These are phyloP conservation scores for Cordyceps militaris DNA, from an alignment of 2,329 filamentous ascomycete species.

Conservation along the genomic window DNA sequence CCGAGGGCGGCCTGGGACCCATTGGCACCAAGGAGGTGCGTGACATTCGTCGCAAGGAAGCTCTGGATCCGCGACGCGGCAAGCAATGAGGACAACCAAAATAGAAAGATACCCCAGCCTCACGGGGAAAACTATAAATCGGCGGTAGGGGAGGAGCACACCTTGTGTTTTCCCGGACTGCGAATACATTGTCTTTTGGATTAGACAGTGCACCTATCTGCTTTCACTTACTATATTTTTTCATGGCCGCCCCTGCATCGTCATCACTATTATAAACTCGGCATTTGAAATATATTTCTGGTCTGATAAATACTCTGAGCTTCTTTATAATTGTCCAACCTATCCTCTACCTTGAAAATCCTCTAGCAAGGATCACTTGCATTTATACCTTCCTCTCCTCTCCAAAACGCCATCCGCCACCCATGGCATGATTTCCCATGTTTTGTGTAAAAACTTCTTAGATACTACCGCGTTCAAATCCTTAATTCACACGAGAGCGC, in stretches of 20 bases:
- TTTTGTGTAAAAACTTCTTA: neutral
- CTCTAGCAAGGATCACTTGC: neutral
- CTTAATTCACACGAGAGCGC: neutral
- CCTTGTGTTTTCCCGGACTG: neutral
- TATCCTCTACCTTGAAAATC: neutral
- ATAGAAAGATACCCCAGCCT: neutral
- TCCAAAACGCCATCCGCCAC: neutral
- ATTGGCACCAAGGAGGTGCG: slow-evolving; percentile 88
- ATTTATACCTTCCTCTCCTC: neutral
- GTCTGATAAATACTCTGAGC: neutral
- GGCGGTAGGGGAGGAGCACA: neutral
- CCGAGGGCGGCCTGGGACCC: slow-evolving; percentile 81
- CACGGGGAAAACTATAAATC: neutral
- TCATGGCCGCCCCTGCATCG: neutral
- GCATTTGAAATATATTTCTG: neutral
- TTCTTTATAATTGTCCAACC: neutral
- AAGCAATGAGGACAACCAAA: neutral
- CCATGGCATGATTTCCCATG: too few relatives aligned
- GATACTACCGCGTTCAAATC: neutral
- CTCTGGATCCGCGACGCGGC: slow-evolving; percentile 61
- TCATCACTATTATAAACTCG: neutral
- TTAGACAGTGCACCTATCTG: neutral
- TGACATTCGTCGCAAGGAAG: slow-evolving; percentile 74
- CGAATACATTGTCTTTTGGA: neutral
- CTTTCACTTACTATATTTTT: neutral